Evolutionary conservation across 1,139 yeast genomes (phyloP), one percentile per base, ranked within the genome.

Genomic region (Saccharomyces hybrid): DNA sequence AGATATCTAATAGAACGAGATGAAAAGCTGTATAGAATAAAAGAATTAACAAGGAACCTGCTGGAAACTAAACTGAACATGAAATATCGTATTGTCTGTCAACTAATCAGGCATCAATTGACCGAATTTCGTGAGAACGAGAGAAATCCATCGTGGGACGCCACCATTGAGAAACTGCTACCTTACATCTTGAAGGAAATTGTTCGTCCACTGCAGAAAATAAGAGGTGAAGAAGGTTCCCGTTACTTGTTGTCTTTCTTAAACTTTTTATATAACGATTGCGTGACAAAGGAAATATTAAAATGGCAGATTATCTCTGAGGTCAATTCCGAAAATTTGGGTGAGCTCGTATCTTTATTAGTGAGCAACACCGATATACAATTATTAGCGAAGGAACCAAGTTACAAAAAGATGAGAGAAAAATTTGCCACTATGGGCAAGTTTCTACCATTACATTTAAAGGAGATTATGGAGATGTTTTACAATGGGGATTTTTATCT

Each of bases 401-500:
- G 55, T 16, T 64, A 64, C 48, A 58, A 56, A 29, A 65, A 67
- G 32, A 28, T 57, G n/a, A 60, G 69, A 9, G 69, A 64, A 49
- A 68, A 64, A 50, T 59, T 68, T 28, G 56, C 57, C 13, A 57
- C 63, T 16, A 57, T 64, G 9, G 63, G 70, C 14, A 61, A 54
- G 46, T 53, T 85, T 47, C 66, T 85, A 52, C 76, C 75, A 34
- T 74, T 75, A 53, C 86, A 83, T 61, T 72, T 90, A 66, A 82
- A 77, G 38, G 85, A 83, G 47, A 89, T 90, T 50, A 78, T 85
- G 77, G 85, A 81, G 31, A 67, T 81, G 64, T 86, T 85, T 62
- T 85, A 84, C 63, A 82, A 82, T 57, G 95, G 91, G 14, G 85
- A 83, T 53, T 81, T 88, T 57, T 87, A 77, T 58, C 90, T 89